These are phyloP conservation scores for Candida andamanensis DNA, from an alignment of 805 yeast genomes.

Conservation along the genomic window DNA sequence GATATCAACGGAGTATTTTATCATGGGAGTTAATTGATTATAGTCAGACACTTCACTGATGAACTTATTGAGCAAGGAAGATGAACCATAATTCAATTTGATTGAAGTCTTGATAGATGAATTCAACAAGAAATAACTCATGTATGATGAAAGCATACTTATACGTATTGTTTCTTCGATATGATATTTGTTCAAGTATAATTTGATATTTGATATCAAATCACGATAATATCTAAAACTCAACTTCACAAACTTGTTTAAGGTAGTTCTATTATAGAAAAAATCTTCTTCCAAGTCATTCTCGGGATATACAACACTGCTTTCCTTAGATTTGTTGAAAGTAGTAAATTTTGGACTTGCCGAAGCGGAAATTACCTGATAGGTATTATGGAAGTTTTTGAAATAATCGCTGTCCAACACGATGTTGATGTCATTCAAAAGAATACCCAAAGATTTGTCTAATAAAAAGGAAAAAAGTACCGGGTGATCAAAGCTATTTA, in stretches of 20 bases:
- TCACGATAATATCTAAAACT: constrained; percentile 31
- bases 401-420: constrained; percentile 12
- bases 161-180: constrained; percentile 34
- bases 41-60: constrained; percentile 16
- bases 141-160: constrained; percentile 29
- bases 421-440: constrained; percentile 9
- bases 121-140: constrained; percentile 28
- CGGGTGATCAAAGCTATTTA: constrained; percentile 11
- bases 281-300: constrained; percentile 8
- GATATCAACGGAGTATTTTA: constrained; percentile 8
- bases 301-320: too few species aligned
- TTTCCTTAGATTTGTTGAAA: background rate
- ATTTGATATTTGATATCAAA: constrained; percentile 30
- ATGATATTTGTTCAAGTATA: constrained; percentile 24
- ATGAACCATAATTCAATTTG: constrained; percentile 31
- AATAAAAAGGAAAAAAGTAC: constrained; percentile 29
- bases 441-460: constrained; percentile 31
- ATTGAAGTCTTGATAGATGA: constrained; percentile 28
- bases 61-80: constrained; percentile 23
- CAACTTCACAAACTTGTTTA: constrained; percentile 25
- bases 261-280: constrained; percentile 23
- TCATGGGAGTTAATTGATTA: constrained; percentile 5
- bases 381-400: constrained; percentile 13
- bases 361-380: constrained; percentile 7
- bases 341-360: constrained; percentile 1